Conservation (phyloP, 306 rosid species). For the Rubus idaeus region DNA sequence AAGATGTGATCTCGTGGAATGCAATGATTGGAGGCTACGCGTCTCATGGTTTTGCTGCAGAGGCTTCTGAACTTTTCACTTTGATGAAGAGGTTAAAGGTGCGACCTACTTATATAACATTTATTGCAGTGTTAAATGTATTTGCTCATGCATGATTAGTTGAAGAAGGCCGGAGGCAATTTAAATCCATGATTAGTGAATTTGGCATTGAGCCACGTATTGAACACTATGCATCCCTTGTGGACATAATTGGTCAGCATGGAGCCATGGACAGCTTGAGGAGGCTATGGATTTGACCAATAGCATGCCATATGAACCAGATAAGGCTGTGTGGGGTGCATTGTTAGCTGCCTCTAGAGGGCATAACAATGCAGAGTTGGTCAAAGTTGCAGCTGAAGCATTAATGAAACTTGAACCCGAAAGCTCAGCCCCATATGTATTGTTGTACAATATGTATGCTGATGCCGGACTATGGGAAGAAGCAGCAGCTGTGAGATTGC, state of each 20-base stretch:
- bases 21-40: not conserved
- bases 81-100: not conserved
- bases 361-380: not conserved
- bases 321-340: not conserved
- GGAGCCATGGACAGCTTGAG: slow-evolving; percentile 7
- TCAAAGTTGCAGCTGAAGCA: slow-evolving; percentile 1
- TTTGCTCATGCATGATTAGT: not conserved
- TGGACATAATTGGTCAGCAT: not conserved
- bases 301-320: not conserved
- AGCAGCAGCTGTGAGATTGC: not conserved
- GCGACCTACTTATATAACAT: not conserved
- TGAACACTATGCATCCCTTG: not conserved
- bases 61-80: not conserved
- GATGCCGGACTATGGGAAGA: not conserved
- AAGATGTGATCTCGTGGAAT: slow-evolving; percentile 1
- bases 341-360: not conserved
- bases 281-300: not conserved
- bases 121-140: not conserved
- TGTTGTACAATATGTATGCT: slow-evolving; percentile 2
- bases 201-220: not conserved
- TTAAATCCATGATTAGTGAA: not conserved
- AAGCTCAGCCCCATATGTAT: slow-evolving; percentile 2
- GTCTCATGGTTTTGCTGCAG: not conserved
- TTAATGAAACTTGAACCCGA: not conserved
- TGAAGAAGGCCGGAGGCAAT: not conserved